These are phyloP conservation scores for Gelatoporia subvermispora DNA, from an alignment of 768 basidiomycete genomes.

Conservation along the genomic window DNA sequence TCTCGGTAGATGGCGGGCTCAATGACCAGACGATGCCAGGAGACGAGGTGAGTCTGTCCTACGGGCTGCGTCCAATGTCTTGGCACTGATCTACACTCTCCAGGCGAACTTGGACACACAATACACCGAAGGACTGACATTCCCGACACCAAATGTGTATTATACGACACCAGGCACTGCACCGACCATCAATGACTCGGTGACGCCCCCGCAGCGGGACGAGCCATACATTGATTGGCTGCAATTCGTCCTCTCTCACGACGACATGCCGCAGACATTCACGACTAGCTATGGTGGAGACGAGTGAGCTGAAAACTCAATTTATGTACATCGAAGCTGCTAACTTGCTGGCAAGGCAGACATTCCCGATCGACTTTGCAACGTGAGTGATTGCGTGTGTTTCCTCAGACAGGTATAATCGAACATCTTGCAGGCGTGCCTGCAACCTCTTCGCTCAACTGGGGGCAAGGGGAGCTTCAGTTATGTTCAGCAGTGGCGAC, in stretches of 20 bases:
- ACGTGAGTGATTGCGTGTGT: too few species aligned
- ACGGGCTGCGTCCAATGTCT: not conserved
- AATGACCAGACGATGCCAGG: constrained; percentile 52
- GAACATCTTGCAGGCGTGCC: constrained; percentile 24
- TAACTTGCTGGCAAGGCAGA: too few species aligned
- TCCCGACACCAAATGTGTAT: constrained; percentile 5
- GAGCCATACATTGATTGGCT: constrained; percentile 68
- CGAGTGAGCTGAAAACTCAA: constrained; percentile 18
- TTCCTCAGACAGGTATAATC: too few species aligned
- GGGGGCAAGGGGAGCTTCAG: constrained; percentile 50
- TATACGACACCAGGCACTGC: constrained; percentile 49
- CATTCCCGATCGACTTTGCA: too few species aligned
- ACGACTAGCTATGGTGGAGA: constrained; percentile 30
- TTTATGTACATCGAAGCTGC: too few species aligned
- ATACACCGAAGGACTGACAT: constrained; percentile 13
- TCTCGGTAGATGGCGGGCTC: constrained; percentile 26
- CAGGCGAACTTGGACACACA: constrained; percentile 12
- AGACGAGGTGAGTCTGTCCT: constrained; percentile 11
- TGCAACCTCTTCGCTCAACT: constrained; percentile 61
- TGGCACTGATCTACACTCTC: too few species aligned
- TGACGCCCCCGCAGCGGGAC: constrained; percentile 45
- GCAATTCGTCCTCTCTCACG: constrained; percentile 22
- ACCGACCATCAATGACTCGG: constrained; percentile 42
- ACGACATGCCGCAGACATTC: constrained; percentile 22
- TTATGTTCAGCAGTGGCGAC: constrained; percentile 64